Evolutionary conservation across 2,329 filamentous ascomycete genomes (phyloP), one percentile per base, ranked within the genome.

Genomic region (Boeremia lycopersici): DNA sequence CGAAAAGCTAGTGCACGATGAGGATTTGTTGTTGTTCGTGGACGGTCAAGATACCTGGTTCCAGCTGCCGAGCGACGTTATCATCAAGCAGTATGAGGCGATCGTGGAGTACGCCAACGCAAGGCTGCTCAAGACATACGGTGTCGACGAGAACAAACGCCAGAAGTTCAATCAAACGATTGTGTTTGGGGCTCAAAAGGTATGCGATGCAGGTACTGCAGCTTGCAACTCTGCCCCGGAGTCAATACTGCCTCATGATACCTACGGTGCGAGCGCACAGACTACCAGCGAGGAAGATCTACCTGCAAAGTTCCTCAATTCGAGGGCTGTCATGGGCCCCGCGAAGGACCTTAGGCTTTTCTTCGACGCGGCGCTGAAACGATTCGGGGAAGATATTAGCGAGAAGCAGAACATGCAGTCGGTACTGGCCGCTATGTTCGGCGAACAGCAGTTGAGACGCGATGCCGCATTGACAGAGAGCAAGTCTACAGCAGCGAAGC

Each of bases 41-140:
- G 86, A 89, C 67, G 85, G 83, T 1, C 81, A 84, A 67, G 85
- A 89, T 54, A 78, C 85, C 1, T 85, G 86, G 75, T 84, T 89
- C 55, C 87, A 90, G 68, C 76, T 89, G 2, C 85, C 86, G 0
- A 81, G 84, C 2, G 82, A 87, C 36, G 78, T 89, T 17, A 74
- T 89, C 60, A 80, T 90, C 25, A 75, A 82, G 59, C 81, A 87
- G 38, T 90, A 89, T 69, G 83, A 86, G 59, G 74, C 78, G 12
- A 74, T 85, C 13, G 68, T 83, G 15, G 74, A 77, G n/a, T 77
- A 79, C 45, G 82, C 81, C 26, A 85, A 89, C 59, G 69, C 73
- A 29, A 78, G 81, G 25, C 72, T 88, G 36, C 73, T 75, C 31
- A 71, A 77, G 45, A 79, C 77, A 34, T 85, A 85, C 58, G 82